Evolutionary conservation across 1,284 basidiomycete species (phyloP).

Genomic region (Ustilago tritici): DNA sequence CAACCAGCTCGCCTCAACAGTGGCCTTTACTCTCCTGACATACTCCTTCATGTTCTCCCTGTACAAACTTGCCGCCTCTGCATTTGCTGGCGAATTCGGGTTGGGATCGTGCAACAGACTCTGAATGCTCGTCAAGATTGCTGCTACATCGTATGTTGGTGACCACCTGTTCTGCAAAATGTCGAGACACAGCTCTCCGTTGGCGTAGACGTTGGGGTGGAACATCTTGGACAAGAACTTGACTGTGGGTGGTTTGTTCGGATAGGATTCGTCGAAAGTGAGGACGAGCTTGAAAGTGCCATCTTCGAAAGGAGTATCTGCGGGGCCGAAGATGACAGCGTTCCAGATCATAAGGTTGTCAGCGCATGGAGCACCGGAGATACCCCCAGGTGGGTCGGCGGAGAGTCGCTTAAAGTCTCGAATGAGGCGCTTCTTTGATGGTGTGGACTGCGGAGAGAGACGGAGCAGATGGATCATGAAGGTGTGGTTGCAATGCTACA

Average conservation of each 20-base stretch:
- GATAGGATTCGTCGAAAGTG: constrained; percentile 96
- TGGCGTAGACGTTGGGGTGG: constrained; percentile 98
- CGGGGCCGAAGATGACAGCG: constrained; percentile 98
- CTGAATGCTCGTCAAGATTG: constrained; percentile 95
- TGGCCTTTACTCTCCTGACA: constrained; percentile 85
- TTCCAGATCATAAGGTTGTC: constrained; percentile 99
- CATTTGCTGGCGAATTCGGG: constrained; percentile 93
- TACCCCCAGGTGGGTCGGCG: constrained; percentile 92
- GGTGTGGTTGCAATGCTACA: neutral
- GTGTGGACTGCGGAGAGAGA: constrained; percentile 56
- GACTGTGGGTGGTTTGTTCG: constrained; percentile 96
- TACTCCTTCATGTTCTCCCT: constrained; percentile 99
- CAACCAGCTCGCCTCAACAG: constrained; percentile 69
- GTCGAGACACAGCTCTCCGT: constrained; percentile 96
- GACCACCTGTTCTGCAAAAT: constrained; percentile 98
- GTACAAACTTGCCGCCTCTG: constrained; percentile 94
- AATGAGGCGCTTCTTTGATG: constrained; percentile 67
- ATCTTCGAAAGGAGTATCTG: constrained; percentile 97
- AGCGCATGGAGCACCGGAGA: constrained; percentile 93
- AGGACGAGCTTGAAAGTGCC: constrained; percentile 96
- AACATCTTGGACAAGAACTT: constrained; percentile 98
- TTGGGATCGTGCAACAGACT: constrained; percentile 96
- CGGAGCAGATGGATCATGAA: neutral
- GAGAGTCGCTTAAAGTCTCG: constrained; percentile 86
- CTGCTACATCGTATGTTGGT: constrained; percentile 97